A percentile compares a stretch with the other conserved stretches of the same genome.
Evolutionary conservation across 192 early-diverging fungal species (phyloP).

Genomic region (Gonapodya prolifera): DNA sequence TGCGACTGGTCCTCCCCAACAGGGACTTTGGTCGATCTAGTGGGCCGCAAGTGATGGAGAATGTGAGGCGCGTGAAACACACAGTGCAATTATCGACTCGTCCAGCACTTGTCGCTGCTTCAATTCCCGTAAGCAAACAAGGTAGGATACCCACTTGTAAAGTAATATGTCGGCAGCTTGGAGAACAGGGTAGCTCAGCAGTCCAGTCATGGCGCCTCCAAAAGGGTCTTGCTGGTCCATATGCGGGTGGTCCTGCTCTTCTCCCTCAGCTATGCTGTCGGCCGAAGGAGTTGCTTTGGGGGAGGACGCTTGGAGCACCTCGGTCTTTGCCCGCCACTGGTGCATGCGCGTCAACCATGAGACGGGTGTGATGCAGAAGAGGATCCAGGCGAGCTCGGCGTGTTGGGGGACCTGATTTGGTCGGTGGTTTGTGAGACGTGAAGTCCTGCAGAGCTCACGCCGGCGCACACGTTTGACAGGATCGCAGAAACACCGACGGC

Average conservation of each 20-base stretch:
- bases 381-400: constrained; percentile 70
- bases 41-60: neutral
- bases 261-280: neutral
- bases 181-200: constrained; percentile 83
- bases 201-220: constrained; percentile 32
- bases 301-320: neutral
- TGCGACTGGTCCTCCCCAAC: constrained; percentile 90
- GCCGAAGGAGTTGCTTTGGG: neutral
- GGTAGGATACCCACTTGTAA: constrained; percentile 41
- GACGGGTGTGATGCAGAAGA: constrained; percentile 76
- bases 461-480: too few species aligned
- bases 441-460: neutral
- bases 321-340: constrained; percentile 68
- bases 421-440: neutral
- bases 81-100: too few species aligned
- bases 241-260: neutral
- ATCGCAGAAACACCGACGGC: too few species aligned
- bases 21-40: constrained; percentile 64
- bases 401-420: constrained; percentile 27
- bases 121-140: too few species aligned
- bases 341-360: constrained; percentile 89
- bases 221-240: neutral
- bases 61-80: neutral
- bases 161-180: constrained; percentile 86
- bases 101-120: too few species aligned